phyloP scores from a whole-genome alignment of 495 filamentous ascomycete species.

The Pyrenopolyporus hunteri region DNA sequence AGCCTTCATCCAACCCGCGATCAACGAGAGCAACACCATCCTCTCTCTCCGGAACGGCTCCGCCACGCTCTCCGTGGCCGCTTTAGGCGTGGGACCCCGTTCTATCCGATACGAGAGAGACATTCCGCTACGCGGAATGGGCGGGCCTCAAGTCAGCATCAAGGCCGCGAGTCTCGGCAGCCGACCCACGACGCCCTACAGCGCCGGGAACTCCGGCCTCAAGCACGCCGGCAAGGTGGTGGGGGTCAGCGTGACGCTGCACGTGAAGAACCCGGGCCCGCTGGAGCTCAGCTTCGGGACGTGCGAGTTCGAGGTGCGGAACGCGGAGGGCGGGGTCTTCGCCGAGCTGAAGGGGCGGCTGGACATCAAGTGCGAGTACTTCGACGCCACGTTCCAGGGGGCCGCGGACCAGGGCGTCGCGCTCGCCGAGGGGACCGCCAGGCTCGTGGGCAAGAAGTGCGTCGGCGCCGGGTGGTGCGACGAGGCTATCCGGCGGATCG shows the following conservation, averaged over 20 bases:
- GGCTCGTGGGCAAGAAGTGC: slow-evolving; percentile 32
- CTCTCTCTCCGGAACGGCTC: slow-evolving; percentile 41
- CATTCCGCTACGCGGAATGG: slow-evolving; percentile 36
- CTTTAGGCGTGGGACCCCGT: slow-evolving; percentile 12
- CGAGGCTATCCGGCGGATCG: slow-evolving; percentile 30
- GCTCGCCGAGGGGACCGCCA: slow-evolving; percentile 1
- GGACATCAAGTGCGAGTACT: slow-evolving; percentile 24
- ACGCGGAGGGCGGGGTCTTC: slow-evolving; percentile 25
- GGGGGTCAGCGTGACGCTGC: slow-evolving; percentile 15
- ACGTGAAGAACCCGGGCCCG: slow-evolving; percentile 37
- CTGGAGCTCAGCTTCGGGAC: slow-evolving; percentile 44
- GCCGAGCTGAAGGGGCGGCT: slow-evolving; percentile 38
- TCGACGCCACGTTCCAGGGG: slow-evolving; percentile 25
- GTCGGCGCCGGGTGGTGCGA: slow-evolving; percentile 41
- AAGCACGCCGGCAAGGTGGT: background rate
- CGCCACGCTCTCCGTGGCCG: slow-evolving; percentile 18
- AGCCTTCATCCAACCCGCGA: slow-evolving; percentile 34
- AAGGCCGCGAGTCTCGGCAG: background rate
- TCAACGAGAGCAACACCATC: slow-evolving; percentile 6
- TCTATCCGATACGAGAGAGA: slow-evolving; percentile 39
- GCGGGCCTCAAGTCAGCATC: slow-evolving; percentile 27
- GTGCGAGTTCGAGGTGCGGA: slow-evolving; percentile 39
- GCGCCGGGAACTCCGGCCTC: background rate
- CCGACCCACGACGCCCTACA: background rate
- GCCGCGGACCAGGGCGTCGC: slow-evolving; percentile 16